Base-by-base conservation (phyloP, 2,329 filamentous ascomycete genomes). In the Raffaelea ambrosiae region DNA sequence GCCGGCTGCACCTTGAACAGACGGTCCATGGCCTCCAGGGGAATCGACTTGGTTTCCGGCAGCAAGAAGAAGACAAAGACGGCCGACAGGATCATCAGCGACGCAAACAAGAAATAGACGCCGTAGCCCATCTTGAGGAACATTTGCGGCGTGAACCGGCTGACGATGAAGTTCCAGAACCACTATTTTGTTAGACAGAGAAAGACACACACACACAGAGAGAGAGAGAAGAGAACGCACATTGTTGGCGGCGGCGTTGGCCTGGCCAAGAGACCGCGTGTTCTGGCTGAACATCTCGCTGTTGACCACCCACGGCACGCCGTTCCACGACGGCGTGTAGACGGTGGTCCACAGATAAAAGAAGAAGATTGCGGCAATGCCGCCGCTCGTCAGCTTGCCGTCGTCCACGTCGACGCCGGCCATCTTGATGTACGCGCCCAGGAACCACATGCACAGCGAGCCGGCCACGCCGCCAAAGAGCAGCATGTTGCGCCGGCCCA, bases 251-350 rank as follows among this genome's bases (percentile, higher is more conserved):
- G 83, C 78, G 1, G 85, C 85, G 35, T 74, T 83, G 10, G 85
- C 84, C 59, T 88, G 84, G 1, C 83, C 84, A 1, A 89, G 71
- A 0, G 80, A 78, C 46, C 83, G 74, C 16, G 80, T 79, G 64
- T 83, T 83, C 53, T 80, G 76, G 57, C 84, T 77, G 62, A 88
- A 88, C 71, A 89, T 88, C 63, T 89, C 84, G 0, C 74, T 74
- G 68, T 86, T 86, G 58, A 86, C 66, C 20, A 89, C 83, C 85
- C 85, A 89, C 0, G 84, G 84, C 0, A 81, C 85, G 2, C 82
- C 83, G 59, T 86, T 86, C 83, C 82, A 86, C 0, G 77, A 76
- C 0, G 77, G 83, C 0, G 81, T 86, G 66, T 88, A 89, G 62
- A 83, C 81, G 0, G 74, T 77, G 0, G 83, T 86, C 79, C 81